phyloP scores from a whole-genome alignment of 2,329 filamentous ascomycete species.

The Aspergillus uvarum region DNA sequence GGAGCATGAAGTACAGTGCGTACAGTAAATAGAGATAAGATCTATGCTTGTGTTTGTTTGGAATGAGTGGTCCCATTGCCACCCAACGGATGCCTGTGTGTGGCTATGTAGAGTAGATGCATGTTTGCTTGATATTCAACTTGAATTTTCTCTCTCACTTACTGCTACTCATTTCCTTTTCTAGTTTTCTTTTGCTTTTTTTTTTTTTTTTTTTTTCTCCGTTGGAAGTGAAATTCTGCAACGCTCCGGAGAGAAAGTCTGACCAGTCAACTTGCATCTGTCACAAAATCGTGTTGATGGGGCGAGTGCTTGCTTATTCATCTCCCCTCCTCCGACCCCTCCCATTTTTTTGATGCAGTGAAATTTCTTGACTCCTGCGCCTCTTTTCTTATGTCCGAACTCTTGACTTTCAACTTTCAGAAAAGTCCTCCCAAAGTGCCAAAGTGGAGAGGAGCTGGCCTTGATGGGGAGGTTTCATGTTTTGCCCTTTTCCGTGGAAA shows the following conservation, averaged over 20 bases:
- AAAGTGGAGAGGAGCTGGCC: neutral
- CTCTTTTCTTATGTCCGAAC: neutral
- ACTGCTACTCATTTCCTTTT: neutral
- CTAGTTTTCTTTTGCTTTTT: neutral
- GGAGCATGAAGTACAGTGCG: neutral
- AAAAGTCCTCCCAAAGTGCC: too few species aligned
- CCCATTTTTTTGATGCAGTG: neutral
- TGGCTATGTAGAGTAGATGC: neutral
- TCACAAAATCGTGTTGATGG: constrained; percentile 7
- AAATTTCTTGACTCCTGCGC: neutral
- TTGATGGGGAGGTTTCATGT: constrained; percentile 4
- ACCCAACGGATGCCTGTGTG: neutral
- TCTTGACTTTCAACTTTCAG: neutral
- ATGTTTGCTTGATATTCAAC: neutral
- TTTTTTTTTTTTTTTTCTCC: neutral
- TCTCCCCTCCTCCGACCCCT: neutral
- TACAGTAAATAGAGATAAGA: neutral
- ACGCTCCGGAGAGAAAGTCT: neutral
- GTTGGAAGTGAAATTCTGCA: constrained; percentile 3
- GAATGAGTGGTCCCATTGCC: neutral
- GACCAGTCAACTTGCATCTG: constrained; percentile 9
- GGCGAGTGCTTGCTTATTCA: neutral
- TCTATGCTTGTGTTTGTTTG: constrained; percentile 6
- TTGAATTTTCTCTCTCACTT: neutral
- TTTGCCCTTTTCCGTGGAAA: constrained; percentile 8